A percentile compares a stretch with the other conserved stretches of the same genome.
phyloP scores from a whole-genome alignment of 2,329 filamentous ascomycete species.

The Fusarium mundagurra region DNA sequence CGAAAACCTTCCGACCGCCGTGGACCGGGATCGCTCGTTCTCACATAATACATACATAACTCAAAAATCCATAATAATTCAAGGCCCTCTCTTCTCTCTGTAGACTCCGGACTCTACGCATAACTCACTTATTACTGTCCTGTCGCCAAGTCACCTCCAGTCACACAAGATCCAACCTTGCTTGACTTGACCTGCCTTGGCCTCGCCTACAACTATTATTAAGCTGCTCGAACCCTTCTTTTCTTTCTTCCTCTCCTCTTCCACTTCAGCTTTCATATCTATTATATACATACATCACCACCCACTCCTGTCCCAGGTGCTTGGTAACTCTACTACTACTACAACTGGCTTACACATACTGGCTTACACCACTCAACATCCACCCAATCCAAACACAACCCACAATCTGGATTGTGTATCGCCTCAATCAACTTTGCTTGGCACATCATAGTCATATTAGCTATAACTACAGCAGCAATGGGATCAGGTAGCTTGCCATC shows the following conservation, averaged over 20 bases:
- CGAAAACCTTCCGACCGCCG: conserved; percentile 42
- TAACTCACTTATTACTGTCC: conserved; percentile 18
- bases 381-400: not conserved
- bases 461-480: conserved; percentile 51
- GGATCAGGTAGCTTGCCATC: conserved; percentile 60
- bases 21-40: conserved; percentile 30
- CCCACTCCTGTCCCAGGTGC: conserved; percentile 24
- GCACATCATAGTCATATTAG: conserved; percentile 9
- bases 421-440: conserved; percentile 12
- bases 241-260: conserved; percentile 18
- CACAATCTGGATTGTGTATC: conserved; percentile 18
- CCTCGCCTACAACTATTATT: conserved; percentile 41
- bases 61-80: conserved; percentile 24
- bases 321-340: conserved; percentile 23
- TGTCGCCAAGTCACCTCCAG: conserved; percentile 9
- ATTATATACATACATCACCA: conserved; percentile 34
- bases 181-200: conserved; percentile 21
- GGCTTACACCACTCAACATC: conserved; percentile 28
- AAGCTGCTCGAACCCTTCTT: conserved; percentile 35
- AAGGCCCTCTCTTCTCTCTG: conserved; percentile 12
- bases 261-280: conserved; percentile 14
- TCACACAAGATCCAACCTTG: conserved; percentile 26
- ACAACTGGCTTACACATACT: conserved; percentile 32
- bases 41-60: conserved; percentile 41
- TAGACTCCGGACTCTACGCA: conserved; percentile 13